Base-by-base conservation (phyloP, 2,329 filamentous ascomycete species). In the Alternaria hordeiaustralica region DNA sequence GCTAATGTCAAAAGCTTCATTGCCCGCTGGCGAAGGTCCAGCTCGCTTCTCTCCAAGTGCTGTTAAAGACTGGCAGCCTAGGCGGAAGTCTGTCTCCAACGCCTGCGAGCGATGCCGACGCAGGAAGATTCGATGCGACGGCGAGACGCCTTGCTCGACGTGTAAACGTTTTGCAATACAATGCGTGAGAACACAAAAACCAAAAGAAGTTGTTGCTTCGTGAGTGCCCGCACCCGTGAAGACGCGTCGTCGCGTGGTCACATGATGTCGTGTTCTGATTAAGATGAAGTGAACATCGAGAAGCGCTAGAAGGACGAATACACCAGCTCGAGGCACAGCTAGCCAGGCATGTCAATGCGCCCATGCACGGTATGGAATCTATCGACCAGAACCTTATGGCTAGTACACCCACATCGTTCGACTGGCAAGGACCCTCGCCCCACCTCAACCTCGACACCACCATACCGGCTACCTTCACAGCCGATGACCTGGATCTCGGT, bases 131-230 rank as follows among this genome's bases (percentile, higher is more conserved):
- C 70, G 75, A 33, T 79, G 78, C 56, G 78, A 79, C 54, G 78
- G 78, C 50, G 73, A 78, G 50, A 78, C 75, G 21, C 78, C 78
- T 3, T 79, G 78, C 55, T 69, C 75, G 30, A 79, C 78, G 28
- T 79, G 78, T 63, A 78, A 75, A 60, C 70, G 78, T n/a, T 79
- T 79, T 65, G 75, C 75, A 55, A 69, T 79, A 63, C 71, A 72
- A 70, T 79, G 78, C 64, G 61, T 78, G 50, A 73, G 78, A 64
- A 77, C 74, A 44, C 78, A 79, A 55, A 79, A 79, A 69, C 71
- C 75, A 47, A 70, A 71, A 68, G 78, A 79, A 67, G 65, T 74
- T 44, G 71, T 79, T 28, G 76, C 76, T 69, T 77, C 75, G 78
- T 79, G 47, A 73, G 77, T 78, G 20, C 44, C 21, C 10, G 12